Evolutionary conservation across 805 yeast species (phyloP).

Genomic region (Millerago galiae): DNA sequence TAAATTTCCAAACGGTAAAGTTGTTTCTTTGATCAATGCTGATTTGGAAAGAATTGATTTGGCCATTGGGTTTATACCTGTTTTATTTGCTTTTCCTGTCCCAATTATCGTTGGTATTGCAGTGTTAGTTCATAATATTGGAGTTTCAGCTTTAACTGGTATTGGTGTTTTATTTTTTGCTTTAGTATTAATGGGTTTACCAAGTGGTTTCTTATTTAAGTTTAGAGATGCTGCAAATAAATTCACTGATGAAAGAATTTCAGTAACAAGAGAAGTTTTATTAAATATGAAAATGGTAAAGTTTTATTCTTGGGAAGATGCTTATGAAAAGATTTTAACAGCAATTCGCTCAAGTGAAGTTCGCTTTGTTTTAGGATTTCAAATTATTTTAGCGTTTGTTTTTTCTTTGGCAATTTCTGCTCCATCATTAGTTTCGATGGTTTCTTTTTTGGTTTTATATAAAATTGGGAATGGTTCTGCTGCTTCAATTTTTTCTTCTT

Average conservation of each 20-base stretch:
- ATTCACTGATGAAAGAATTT: slow-evolving; percentile 57
- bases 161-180: slow-evolving; percentile 39
- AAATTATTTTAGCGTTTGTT: slow-evolving; percentile 47
- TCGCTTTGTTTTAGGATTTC: slow-evolving; percentile 46
- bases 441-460: slow-evolving; percentile 35
- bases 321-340: slow-evolving; percentile 49
- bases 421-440: slow-evolving; percentile 50
- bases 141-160: slow-evolving; percentile 65
- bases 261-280: slow-evolving; percentile 50
- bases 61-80: slow-evolving; percentile 56
- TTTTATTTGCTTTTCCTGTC: slow-evolving; percentile 43
- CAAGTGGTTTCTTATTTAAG: slow-evolving; percentile 37
- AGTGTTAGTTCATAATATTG: slow-evolving; percentile 54
- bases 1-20: slow-evolving; percentile 55
- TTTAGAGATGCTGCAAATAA: slow-evolving; percentile 45
- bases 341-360: slow-evolving; percentile 53
- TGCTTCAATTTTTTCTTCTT: slow-evolving; percentile 56
- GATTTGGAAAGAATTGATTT: slow-evolving; percentile 74
- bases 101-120: slow-evolving; percentile 53
- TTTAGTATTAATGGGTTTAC: slow-evolving; percentile 33
- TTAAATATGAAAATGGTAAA: slow-evolving; percentile 61
- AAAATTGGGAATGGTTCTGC: slow-evolving; percentile 42
- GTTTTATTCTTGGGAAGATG: slow-evolving; percentile 82
- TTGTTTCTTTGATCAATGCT: slow-evolving; percentile 72
- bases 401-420: slow-evolving; percentile 44